These are phyloP conservation scores for Aspergillus ustus DNA, from an alignment of 2,329 filamentous ascomycete species.

Conservation along the genomic window DNA sequence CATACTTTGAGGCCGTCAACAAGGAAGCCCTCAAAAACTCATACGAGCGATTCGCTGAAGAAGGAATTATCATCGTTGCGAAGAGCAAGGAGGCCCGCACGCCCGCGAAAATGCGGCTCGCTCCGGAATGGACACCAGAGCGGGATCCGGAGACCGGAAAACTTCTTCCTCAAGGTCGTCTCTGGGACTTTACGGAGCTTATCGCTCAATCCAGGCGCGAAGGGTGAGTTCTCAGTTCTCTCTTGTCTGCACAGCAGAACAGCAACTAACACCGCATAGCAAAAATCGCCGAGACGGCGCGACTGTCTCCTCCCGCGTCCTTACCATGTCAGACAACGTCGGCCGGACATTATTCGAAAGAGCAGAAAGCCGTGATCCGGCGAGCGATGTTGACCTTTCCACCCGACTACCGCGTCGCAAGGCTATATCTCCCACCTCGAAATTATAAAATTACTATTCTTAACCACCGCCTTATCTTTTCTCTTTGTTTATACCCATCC, in stretches of 20 bases:
- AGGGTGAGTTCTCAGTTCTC: slow-evolving; percentile 54
- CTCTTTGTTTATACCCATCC: slow-evolving; percentile 2
- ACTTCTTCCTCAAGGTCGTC: slow-evolving; percentile 70
- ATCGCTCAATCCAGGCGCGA: slow-evolving; percentile 83
- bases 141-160: slow-evolving; percentile 65
- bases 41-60: slow-evolving; percentile 84
- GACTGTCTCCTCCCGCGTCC: slow-evolving; percentile 81
- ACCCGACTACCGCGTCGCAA: slow-evolving; percentile 43
- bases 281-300: slow-evolving; percentile 95
- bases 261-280: slow-evolving; percentile 27
- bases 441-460: slow-evolving; percentile 27
- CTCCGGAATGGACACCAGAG: slow-evolving; percentile 73
- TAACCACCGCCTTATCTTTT: neutral
- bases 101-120: slow-evolving; percentile 63
- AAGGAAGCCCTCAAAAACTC: slow-evolving; percentile 97
- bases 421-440: slow-evolving; percentile 39
- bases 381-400: slow-evolving; percentile 36
- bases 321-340: slow-evolving; percentile 75
- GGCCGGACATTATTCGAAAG: slow-evolving; percentile 68
- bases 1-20: slow-evolving; percentile 97
- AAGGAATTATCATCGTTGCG: slow-evolving; percentile 80
- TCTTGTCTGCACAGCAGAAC: neutral
- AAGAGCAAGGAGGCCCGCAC: slow-evolving; percentile 62
- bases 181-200: slow-evolving; percentile 91
- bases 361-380: slow-evolving; percentile 32